Evolutionary conservation across 2,329 filamentous ascomycete species (phyloP).

Genomic region (Rutstroemia sp.): DNA sequence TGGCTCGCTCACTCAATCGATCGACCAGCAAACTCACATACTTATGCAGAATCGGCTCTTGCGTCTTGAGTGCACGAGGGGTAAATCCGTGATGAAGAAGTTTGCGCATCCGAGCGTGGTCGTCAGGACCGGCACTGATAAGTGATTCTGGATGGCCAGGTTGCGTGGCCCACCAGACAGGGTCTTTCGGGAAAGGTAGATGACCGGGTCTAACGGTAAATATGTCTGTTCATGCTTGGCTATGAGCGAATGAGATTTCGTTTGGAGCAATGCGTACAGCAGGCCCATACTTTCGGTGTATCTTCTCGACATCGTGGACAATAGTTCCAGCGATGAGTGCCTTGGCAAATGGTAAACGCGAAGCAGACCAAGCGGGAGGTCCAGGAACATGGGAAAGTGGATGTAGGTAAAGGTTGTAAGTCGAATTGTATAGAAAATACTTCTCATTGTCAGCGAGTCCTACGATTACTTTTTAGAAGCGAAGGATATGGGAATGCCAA

Average conservation of each 20-base stretch:
- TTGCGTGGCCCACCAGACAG: neutral
- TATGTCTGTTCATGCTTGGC: neutral
- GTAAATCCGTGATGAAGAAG: constrained; percentile 27
- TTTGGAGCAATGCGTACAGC: constrained; percentile 41
- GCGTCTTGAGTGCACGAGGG: constrained; percentile 23
- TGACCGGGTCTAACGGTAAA: neutral
- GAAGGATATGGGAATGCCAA: neutral
- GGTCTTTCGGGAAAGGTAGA: neutral
- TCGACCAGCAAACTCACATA: constrained; percentile 6
- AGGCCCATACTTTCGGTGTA: constrained; percentile 38
- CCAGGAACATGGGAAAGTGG: neutral
- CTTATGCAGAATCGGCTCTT: constrained; percentile 20
- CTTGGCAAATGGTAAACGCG: neutral
- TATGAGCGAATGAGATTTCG: constrained; percentile 34
- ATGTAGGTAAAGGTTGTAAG: neutral
- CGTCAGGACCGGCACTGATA: neutral
- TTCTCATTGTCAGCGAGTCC: no score
- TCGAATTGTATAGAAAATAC: neutral
- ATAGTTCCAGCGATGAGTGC: neutral
- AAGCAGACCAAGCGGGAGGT: neutral
- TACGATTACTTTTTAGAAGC: no score
- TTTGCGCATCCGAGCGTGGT: constrained; percentile 23
- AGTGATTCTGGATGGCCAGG: neutral
- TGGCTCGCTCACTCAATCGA: neutral
- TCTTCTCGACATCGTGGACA: constrained; percentile 4